phyloP scores from a whole-genome alignment of 331 rosid genomes.

The Malus hybrid region DNA sequence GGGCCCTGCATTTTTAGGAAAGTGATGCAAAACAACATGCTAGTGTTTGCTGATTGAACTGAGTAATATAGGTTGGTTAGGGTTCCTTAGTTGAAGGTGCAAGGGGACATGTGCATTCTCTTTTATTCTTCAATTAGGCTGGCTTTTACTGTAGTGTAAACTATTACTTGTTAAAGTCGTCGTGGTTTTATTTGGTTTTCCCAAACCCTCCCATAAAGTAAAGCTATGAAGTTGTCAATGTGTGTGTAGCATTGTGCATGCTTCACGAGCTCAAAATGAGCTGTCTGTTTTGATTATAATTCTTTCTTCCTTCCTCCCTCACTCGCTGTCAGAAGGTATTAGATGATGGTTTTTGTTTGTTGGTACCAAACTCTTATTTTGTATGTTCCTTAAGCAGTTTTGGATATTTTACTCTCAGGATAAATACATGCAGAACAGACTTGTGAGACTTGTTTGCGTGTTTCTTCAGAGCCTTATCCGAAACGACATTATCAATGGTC shows the following conservation, averaged over 20 bases:
- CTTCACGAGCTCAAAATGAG: too few relatives aligned
- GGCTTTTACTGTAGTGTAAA: neutral
- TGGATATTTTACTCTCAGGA: constrained; percentile 46
- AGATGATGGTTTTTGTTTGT: neutral
- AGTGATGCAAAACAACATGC: neutral
- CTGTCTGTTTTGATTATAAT: too few relatives aligned
- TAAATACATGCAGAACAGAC: constrained; percentile 99
- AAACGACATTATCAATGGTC: constrained; percentile 86
- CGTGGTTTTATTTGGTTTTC: neutral
- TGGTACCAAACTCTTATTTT: neutral
- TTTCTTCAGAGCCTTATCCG: constrained; percentile 96
- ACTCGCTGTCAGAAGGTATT: neutral
- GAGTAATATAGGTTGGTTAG: neutral
- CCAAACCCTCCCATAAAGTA: neutral
- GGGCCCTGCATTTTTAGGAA: neutral
- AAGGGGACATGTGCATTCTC: neutral
- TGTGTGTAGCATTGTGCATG: too few relatives aligned
- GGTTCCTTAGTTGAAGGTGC: neutral
- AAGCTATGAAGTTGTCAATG: too few relatives aligned
- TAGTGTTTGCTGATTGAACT: neutral
- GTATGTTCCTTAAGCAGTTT: neutral
- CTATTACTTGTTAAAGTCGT: neutral
- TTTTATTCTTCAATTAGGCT: neutral
- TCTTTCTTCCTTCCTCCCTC: too few relatives aligned
- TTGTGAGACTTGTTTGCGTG: constrained; percentile 94